Conservation (phyloP, 345 rosid species). For the Physaria fendleri region DNA sequence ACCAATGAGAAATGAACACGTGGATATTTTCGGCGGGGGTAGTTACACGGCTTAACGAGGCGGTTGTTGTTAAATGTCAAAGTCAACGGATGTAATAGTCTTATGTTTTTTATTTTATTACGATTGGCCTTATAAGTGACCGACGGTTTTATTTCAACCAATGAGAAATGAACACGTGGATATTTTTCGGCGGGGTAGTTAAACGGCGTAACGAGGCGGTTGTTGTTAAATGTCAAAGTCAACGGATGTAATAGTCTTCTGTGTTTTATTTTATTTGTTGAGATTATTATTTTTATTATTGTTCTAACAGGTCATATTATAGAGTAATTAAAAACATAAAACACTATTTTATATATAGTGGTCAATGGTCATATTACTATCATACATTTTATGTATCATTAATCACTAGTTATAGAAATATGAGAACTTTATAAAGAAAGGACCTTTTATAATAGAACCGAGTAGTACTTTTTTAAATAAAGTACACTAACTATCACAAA, state of each 20-base stretch:
- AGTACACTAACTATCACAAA: not conserved
- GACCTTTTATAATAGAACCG: constrained; percentile 4
- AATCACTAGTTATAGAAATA: not conserved
- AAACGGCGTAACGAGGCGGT: constrained; percentile 16
- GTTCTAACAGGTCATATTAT: too few species aligned
- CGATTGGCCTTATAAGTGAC: not conserved
- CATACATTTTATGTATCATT: not conserved
- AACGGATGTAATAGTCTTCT: not conserved
- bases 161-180: not conserved
- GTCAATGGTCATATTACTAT: not conserved
- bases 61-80: not conserved
- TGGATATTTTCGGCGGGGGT: not conserved
- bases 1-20: constrained; percentile 6
- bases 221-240: not conserved
- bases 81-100: constrained; percentile 1
- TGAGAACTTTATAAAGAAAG: not conserved
- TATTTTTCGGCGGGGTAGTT: not conserved
- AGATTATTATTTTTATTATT: too few species aligned
- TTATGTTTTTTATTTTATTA: not conserved
- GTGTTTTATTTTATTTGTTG: not conserved
- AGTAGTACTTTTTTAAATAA: constrained; percentile 14
- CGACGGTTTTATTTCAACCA: too few species aligned
- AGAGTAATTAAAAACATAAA: not conserved
- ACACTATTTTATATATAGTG: not conserved
- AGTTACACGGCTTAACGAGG: constrained; percentile 16